Evolutionary conservation across 257 asterid species (phyloP).

Genomic region (Anisodus tanguticus): DNA sequence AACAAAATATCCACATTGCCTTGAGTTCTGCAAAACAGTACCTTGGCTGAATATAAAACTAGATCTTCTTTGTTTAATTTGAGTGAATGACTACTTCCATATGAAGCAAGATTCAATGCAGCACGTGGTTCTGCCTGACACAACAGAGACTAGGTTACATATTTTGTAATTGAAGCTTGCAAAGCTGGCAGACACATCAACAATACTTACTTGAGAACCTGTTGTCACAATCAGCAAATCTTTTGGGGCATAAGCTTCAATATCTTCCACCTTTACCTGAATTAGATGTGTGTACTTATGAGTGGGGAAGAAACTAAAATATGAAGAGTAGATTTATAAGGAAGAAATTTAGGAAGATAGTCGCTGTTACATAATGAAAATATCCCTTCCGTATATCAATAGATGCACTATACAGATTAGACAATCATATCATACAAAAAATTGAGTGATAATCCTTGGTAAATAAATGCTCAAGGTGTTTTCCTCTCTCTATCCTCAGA

Average conservation of each 20-base stretch:
- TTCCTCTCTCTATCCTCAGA: slow-evolving; percentile 7
- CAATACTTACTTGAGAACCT: slow-evolving; percentile 90
- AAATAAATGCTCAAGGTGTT: slow-evolving; percentile 14
- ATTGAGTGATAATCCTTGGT: background rate
- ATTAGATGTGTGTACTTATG: slow-evolving; percentile 16
- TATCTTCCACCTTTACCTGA: slow-evolving; percentile 96
- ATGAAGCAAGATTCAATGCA: slow-evolving; percentile 97
- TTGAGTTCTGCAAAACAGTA: slow-evolving; percentile 40
- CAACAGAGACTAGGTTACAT: slow-evolving; percentile 39
- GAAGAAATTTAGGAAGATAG: background rate
- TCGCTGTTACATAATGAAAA: background rate
- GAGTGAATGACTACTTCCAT: slow-evolving; percentile 94
- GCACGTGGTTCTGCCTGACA: slow-evolving; percentile 99
- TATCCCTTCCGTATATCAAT: background rate
- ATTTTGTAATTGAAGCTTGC: slow-evolving; percentile 12
- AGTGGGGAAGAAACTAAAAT: slow-evolving; percentile 12
- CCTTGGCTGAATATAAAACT: slow-evolving; percentile 98
- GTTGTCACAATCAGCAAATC: slow-evolving; percentile 98
- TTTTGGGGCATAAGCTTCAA: slow-evolving; percentile 93
- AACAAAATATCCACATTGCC: background rate
- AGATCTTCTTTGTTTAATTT: slow-evolving; percentile 85
- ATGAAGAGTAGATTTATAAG: background rate
- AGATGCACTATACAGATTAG: background rate
- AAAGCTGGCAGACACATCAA: slow-evolving; percentile 31
- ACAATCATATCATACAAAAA: background rate